phyloP scores from a whole-genome alignment of 2,329 filamentous ascomycete species.

The Arthrocladium fulminans region DNA sequence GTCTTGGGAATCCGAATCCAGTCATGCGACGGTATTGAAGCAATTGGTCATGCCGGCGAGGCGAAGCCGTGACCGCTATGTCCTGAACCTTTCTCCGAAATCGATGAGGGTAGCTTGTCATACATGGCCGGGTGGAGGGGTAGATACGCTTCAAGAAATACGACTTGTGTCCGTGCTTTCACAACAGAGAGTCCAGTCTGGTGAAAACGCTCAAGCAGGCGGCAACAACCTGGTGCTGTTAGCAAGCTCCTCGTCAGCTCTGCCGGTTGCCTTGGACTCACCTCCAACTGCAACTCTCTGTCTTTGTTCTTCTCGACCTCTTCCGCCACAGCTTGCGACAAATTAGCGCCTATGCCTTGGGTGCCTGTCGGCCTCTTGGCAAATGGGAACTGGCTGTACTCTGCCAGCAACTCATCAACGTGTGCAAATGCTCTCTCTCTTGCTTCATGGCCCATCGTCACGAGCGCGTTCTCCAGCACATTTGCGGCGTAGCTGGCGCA shows the following conservation, averaged over 20 bases:
- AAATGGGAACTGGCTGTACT: conserved; percentile 98
- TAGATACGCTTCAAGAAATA: too few relatives aligned
- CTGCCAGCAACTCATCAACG: conserved; percentile 88
- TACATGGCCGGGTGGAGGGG: too few relatives aligned
- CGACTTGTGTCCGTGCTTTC: conserved; percentile 16
- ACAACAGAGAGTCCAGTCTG: conserved; percentile 89
- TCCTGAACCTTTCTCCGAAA: too few relatives aligned
- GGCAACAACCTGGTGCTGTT: conserved; percentile 58
- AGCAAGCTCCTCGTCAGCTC: conserved; percentile 5
- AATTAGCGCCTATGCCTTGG: conserved; percentile 81
- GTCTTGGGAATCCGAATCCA: not conserved
- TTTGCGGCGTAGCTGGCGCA: conserved; percentile 97
- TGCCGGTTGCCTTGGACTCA: conserved; percentile 36
- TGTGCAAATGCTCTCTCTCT: conserved; percentile 91
- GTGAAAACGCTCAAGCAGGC: conserved; percentile 97
- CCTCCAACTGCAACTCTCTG: conserved; percentile 92
- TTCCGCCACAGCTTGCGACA: conserved; percentile 78
- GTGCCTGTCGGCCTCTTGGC: conserved; percentile 66
- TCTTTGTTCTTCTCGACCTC: conserved; percentile 82
- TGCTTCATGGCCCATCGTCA: conserved; percentile 85
- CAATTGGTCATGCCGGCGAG: too few relatives aligned
- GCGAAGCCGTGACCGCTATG: too few relatives aligned
- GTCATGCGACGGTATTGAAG: not conserved
- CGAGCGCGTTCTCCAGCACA: conserved; percentile 94
- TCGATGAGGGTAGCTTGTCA: too few relatives aligned